These are phyloP conservation scores for Vanderwaltozyma polyspora DNA, from an alignment of 805 yeast species.

Conservation along the genomic window DNA sequence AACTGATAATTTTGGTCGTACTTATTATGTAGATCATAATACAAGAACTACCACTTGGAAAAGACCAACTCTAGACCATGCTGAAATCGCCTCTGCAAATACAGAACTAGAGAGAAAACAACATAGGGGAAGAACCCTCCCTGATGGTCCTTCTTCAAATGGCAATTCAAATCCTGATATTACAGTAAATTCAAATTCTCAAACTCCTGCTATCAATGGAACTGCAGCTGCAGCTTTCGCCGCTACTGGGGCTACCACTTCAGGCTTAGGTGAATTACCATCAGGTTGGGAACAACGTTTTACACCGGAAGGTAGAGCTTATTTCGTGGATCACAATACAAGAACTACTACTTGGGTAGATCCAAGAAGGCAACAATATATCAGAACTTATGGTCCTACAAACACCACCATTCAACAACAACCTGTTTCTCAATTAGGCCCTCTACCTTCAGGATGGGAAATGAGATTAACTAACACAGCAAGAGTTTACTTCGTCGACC, in stretches of 20 bases:
- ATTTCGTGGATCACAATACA: slow-evolving; percentile 98
- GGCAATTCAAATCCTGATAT: slow-evolving; percentile 5
- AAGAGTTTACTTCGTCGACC: slow-evolving; percentile 96
- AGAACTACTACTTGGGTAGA: slow-evolving; percentile 99
- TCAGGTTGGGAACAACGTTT: slow-evolving; percentile 98
- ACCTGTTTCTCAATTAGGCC: slow-evolving; percentile 95
- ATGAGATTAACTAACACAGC: slow-evolving; percentile 99
- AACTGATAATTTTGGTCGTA: slow-evolving; percentile 93
- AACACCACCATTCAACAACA: slow-evolving; percentile 91
- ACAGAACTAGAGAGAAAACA: slow-evolving; percentile 86
- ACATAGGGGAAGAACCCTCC: slow-evolving; percentile 82
- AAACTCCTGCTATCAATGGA: slow-evolving; percentile 35
- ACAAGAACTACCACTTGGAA: slow-evolving; percentile 99
- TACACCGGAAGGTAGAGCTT: slow-evolving; percentile 96
- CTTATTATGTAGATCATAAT: slow-evolving; percentile 96
- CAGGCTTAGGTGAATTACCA: slow-evolving; percentile 94
- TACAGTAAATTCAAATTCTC: slow-evolving; percentile 35
- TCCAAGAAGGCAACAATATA: slow-evolving; percentile 97
- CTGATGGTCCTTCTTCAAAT: slow-evolving; percentile 38
- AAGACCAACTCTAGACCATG: slow-evolving; percentile 77
- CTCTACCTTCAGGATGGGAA: slow-evolving; percentile 98
- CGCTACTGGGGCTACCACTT: slow-evolving; percentile 72
- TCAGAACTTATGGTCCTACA: slow-evolving; percentile 81
- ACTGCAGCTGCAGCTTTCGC: slow-evolving; percentile 60
- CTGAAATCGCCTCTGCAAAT: slow-evolving; percentile 58